These are phyloP conservation scores for Calvatia gigantea DNA, from an alignment of 768 basidiomycete species.

Conservation along the genomic window DNA sequence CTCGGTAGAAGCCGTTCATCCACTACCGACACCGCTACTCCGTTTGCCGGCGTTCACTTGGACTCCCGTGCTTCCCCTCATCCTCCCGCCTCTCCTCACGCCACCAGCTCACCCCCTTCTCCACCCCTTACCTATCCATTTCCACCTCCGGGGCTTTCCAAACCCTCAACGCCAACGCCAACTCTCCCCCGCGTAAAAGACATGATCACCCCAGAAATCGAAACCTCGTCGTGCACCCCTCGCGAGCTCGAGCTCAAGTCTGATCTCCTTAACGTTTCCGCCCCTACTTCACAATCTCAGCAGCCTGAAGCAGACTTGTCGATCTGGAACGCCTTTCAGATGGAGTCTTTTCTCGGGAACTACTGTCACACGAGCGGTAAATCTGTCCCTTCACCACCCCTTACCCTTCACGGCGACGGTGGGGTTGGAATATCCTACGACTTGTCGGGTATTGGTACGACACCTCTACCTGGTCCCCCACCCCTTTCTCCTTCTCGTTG, in stretches of 20 bases:
- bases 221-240: neutral
- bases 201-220: slow-evolving; percentile 1
- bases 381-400: neutral
- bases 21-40: neutral
- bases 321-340: slow-evolving; percentile 9
- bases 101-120: neutral
- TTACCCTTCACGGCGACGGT: neutral
- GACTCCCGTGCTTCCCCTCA: neutral
- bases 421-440: neutral
- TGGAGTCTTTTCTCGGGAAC: slow-evolving; percentile 7
- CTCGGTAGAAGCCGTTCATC: neutral
- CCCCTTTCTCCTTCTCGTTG: neutral
- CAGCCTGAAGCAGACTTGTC: neutral
- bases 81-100: neutral
- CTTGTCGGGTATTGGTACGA: neutral
- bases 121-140: neutral
- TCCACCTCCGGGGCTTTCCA: slow-evolving; percentile 10
- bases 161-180: neutral
- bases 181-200: neutral
- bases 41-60: neutral
- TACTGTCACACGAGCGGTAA: slow-evolving; percentile 1
- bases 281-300: neutral
- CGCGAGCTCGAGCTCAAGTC: slow-evolving; percentile 5
- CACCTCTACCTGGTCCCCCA: neutral
- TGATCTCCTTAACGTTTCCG: neutral